Conservation (phyloP, 2,329 filamentous ascomycete species). For the Aspergillus versicolor region DNA sequence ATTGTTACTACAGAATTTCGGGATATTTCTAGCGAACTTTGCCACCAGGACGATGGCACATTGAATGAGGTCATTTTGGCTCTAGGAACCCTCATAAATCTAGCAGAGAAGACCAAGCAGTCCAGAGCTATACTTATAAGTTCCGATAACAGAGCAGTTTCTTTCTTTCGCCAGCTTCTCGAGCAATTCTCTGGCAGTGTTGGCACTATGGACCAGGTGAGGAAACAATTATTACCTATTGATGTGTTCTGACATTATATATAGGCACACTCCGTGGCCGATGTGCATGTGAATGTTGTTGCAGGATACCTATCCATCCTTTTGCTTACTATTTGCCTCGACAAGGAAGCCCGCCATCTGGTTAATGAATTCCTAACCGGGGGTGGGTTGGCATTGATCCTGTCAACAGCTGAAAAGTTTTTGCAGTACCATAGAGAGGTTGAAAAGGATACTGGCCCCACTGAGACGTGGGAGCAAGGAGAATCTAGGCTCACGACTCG, state of each 20-base stretch:
- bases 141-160: slow-evolving; percentile 34
- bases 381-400: slow-evolving; percentile 49
- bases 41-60: slow-evolving; percentile 50
- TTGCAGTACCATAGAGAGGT: slow-evolving; percentile 60
- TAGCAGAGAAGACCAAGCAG: slow-evolving; percentile 72
- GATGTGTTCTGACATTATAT: slow-evolving; percentile 14
- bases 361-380: slow-evolving; percentile 47
- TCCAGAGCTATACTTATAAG: slow-evolving; percentile 55
- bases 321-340: slow-evolving; percentile 75
- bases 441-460: slow-evolving; percentile 47
- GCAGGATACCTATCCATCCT: slow-evolving; percentile 84
- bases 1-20: slow-evolving; percentile 37
- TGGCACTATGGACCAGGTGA: slow-evolving; percentile 66
- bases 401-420: slow-evolving; percentile 63
- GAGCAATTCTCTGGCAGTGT: slow-evolving; percentile 67
- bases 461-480: slow-evolving; percentile 49
- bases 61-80: slow-evolving; percentile 74
- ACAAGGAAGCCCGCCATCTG: slow-evolving; percentile 43
- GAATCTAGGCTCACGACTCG: slow-evolving; percentile 54
- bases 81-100: slow-evolving; percentile 81
- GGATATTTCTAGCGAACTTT: slow-evolving; percentile 28
- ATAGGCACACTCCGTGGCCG: slow-evolving; percentile 58
- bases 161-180: slow-evolving; percentile 60
- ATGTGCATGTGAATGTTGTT: slow-evolving; percentile 76
- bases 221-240: slow-evolving; percentile 25